Conservation (phyloP, 106 monocot species). For the Triglochin maritima region DNA sequence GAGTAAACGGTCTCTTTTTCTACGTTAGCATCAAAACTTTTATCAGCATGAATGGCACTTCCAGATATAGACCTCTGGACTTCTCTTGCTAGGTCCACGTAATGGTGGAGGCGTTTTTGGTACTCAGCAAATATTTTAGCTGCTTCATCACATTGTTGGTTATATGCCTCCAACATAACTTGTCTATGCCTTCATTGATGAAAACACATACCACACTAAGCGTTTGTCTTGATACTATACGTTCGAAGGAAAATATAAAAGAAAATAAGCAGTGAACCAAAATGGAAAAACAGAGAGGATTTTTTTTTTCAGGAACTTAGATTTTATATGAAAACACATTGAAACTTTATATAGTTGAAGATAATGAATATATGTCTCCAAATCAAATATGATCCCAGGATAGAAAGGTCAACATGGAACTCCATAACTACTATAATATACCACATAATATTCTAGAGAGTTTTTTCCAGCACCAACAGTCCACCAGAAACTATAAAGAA, state of each 20-base stretch:
- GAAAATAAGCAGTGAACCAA: not conserved
- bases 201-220: not conserved
- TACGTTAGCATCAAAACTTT: slow-evolving; percentile 25
- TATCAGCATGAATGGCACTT: slow-evolving; percentile 21
- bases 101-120: slow-evolving; percentile 86
- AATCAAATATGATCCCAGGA: no score
- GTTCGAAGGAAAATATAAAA: slow-evolving; percentile 12
- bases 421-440: no score
- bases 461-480: no score
- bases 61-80: slow-evolving; percentile 33
- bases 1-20: slow-evolving; percentile 74
- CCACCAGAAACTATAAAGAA: no score
- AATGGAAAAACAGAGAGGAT: not conserved
- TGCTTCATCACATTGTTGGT: slow-evolving; percentile 94
- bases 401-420: no score
- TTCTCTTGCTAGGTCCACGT: slow-evolving; percentile 82
- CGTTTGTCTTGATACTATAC: not conserved
- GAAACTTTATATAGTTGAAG: no score
- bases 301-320: no score
- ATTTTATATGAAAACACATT: no score
- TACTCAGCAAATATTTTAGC: slow-evolving; percentile 91
- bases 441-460: no score
- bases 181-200: slow-evolving; percentile 66
- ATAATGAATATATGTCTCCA: no score
- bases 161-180: slow-evolving; percentile 85